Evolutionary conservation across 768 basidiomycete species (phyloP).

Genomic region (Suillus tomentosus): DNA sequence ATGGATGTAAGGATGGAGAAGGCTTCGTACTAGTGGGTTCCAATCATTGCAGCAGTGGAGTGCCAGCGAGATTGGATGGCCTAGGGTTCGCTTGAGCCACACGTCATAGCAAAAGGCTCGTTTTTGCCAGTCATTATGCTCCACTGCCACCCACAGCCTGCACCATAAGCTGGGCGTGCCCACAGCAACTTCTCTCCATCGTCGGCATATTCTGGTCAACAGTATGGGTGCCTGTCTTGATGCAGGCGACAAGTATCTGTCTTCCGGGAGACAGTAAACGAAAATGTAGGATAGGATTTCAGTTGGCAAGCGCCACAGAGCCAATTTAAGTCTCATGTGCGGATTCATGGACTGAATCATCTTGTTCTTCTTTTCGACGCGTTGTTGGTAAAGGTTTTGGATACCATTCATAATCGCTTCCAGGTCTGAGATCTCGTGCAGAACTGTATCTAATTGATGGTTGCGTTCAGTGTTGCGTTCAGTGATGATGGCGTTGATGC

Average conservation of each 20-base stretch:
- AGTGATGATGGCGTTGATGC: slow-evolving; percentile 20
- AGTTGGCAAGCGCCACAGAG: slow-evolving; percentile 42
- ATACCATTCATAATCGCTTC: slow-evolving; percentile 19
- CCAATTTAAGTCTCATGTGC: slow-evolving; percentile 26
- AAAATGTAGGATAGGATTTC: slow-evolving; percentile 29
- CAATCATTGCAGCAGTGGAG: neutral
- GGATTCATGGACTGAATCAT: slow-evolving; percentile 20
- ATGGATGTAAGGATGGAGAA: neutral
- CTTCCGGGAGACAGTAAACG: neutral
- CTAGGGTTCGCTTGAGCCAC: neutral
- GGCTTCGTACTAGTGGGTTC: neutral
- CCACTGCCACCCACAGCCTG: neutral
- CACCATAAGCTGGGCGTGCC: neutral
- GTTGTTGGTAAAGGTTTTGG: slow-evolving; percentile 10
- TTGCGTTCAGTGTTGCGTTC: slow-evolving; percentile 19
- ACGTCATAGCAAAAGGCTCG: neutral
- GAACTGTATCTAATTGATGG: slow-evolving; percentile 19
- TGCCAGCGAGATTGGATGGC: neutral
- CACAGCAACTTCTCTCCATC: neutral
- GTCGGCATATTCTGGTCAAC: neutral
- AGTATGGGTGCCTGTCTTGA: neutral
- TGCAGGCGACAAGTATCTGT: neutral
- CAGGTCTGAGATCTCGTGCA: slow-evolving; percentile 16
- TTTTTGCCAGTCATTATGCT: neutral
- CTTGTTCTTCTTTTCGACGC: slow-evolving; percentile 20